A percentile compares a stretch with the other conserved stretches of the same genome.
Evolutionary conservation across 805 yeast genomes (phyloP).

Genomic region (Isabelozyma pseudorhagii): DNA sequence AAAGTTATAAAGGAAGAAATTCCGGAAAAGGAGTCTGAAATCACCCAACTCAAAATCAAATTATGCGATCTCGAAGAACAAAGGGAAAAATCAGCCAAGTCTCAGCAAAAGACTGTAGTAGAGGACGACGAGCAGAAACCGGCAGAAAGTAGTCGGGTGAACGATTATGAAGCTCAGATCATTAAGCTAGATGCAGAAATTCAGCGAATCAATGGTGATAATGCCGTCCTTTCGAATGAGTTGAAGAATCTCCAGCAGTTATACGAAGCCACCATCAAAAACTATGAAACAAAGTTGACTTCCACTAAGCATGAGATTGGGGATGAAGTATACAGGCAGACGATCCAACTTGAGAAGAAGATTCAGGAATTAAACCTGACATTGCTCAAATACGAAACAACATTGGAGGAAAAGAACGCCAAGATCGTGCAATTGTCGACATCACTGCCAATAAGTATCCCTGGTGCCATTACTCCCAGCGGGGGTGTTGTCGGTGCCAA

Average conservation of each 20-base stretch:
- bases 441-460: slow-evolving; percentile 38
- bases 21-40: slow-evolving; percentile 20
- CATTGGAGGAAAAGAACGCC: slow-evolving; percentile 35
- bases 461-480: slow-evolving; percentile 8
- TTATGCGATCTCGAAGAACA: slow-evolving; percentile 9
- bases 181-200: slow-evolving; percentile 14
- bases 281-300: slow-evolving; percentile 18
- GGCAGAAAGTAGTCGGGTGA: slow-evolving; percentile 1
- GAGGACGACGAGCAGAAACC: not conserved
- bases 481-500: not conserved
- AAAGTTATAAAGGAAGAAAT: slow-evolving; percentile 10
- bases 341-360: slow-evolving; percentile 29
- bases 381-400: slow-evolving; percentile 28
- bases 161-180: slow-evolving; percentile 6
- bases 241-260: slow-evolving; percentile 10
- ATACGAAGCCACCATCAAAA: slow-evolving; percentile 13
- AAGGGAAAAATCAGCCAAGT: not conserved
- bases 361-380: slow-evolving; percentile 30
- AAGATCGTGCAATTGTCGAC: slow-evolving; percentile 32
- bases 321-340: slow-evolving; percentile 18
- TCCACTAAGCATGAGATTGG: slow-evolving; percentile 23
- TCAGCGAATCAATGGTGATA: slow-evolving; percentile 14
- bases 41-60: slow-evolving; percentile 12
- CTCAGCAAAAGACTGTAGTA: not conserved
- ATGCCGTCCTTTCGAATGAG: slow-evolving; percentile 13